Evolutionary conservation across 495 filamentous ascomycete genomes (phyloP).

Genomic region (Astrothelium macrocarpum): DNA sequence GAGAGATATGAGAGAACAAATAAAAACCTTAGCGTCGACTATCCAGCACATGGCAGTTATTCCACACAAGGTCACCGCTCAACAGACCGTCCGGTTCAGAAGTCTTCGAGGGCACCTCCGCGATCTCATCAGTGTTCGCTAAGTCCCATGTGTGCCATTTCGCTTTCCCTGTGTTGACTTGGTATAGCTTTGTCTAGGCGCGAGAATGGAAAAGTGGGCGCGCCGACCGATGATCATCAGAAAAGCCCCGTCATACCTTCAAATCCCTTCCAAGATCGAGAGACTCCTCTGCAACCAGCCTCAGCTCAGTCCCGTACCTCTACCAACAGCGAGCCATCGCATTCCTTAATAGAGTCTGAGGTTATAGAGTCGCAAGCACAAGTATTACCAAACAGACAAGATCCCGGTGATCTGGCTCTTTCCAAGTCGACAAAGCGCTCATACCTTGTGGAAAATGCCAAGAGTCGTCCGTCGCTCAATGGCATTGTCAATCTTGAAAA

Average conservation of each 20-base stretch:
- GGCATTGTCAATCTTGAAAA: conserved; percentile 22
- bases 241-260: neutral
- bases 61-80: neutral
- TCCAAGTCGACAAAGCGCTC: neutral
- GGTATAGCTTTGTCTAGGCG: neutral
- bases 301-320: too few species aligned
- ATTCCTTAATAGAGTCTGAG: neutral
- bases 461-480: conserved; percentile 9
- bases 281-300: too few species aligned
- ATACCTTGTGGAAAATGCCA: conserved; percentile 2
- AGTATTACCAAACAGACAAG: neutral
- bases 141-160: neutral
- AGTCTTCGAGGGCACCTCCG: too few species aligned
- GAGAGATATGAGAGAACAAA: neutral
- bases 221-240: neutral
- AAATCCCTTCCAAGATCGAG: neutral
- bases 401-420: neutral
- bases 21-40: neutral
- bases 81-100: neutral
- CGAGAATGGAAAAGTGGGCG: neutral
- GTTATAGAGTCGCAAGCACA: neutral
- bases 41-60: neutral
- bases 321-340: too few species aligned
- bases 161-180: neutral
- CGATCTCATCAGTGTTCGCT: too few species aligned